Evolutionary conservation across 2,329 filamentous ascomycete species (phyloP).

Genomic region (Sporothrix euskadiensis): DNA sequence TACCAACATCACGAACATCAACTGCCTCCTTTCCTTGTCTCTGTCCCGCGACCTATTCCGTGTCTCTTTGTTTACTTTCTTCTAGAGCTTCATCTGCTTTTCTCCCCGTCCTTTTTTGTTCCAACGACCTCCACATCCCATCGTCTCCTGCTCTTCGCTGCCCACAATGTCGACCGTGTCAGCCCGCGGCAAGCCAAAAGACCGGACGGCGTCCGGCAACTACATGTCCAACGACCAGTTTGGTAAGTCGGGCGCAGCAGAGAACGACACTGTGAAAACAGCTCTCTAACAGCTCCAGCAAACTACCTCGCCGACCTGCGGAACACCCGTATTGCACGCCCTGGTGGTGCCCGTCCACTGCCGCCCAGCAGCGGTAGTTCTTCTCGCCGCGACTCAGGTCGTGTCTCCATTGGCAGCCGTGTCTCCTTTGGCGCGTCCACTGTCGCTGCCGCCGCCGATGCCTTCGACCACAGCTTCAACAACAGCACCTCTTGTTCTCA

Average conservation of each 20-base stretch:
- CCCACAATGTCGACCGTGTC: conserved; percentile 38
- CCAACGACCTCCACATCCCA: not conserved
- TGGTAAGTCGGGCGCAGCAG: conserved; percentile 44
- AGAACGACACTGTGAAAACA: too few species aligned
- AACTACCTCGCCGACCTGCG: conserved; percentile 71
- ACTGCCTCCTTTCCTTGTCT: not conserved
- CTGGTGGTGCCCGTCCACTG: conserved; percentile 69
- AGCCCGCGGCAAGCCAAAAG: conserved; percentile 39
- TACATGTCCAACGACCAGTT: conserved; percentile 70
- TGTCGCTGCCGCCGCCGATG: conserved; percentile 32
- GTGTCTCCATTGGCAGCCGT: conserved; percentile 21
- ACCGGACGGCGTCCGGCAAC: conserved; percentile 57
- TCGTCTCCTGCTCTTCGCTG: not conserved
- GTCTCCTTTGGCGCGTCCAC: conserved; percentile 21
- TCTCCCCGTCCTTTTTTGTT: not conserved
- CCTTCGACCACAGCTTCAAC: not conserved
- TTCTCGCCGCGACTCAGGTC: conserved; percentile 24
- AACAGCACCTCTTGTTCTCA: conserved; percentile 31
- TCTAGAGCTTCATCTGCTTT: not conserved
- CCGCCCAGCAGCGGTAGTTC: conserved; percentile 43
- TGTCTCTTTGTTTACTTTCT: conserved; percentile 2
- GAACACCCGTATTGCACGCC: conserved; percentile 65
- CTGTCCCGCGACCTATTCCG: not conserved
- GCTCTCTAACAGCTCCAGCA: conserved; percentile 46
- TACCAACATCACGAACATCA: conserved; percentile 3